These are phyloP conservation scores for Aspergillus puulaauensis DNA, from an alignment of 2,329 filamentous ascomycete genomes.

Conservation along the genomic window DNA sequence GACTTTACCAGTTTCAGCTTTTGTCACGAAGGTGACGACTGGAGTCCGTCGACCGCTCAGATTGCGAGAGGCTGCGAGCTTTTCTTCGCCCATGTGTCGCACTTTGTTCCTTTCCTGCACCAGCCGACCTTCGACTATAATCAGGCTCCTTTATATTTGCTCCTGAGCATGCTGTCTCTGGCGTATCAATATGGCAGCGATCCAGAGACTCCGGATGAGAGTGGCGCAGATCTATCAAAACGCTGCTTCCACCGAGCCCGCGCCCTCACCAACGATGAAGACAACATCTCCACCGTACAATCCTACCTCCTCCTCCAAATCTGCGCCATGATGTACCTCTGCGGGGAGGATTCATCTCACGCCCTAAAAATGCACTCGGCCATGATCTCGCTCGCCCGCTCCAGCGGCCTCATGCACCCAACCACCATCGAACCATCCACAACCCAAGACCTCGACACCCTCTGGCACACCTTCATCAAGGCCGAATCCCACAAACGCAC, in stretches of 20 bases:
- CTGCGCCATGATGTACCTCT: constrained; percentile 46
- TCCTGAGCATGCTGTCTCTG: constrained; percentile 40
- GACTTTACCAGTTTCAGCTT: background rate
- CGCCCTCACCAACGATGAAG: constrained; percentile 21
- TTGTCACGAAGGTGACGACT: constrained; percentile 18
- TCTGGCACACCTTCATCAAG: constrained; percentile 41
- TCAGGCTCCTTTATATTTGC: constrained; percentile 23
- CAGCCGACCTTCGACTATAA: constrained; percentile 35
- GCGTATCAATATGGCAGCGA: constrained; percentile 42
- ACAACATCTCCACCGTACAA: constrained; percentile 35
- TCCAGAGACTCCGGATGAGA: constrained; percentile 24
- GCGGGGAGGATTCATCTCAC: constrained; percentile 34
- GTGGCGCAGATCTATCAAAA: constrained; percentile 29
- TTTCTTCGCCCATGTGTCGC: constrained; percentile 38
- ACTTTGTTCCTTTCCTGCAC: constrained; percentile 42
- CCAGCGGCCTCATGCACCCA: constrained; percentile 38
- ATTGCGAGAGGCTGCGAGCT: constrained; percentile 32
- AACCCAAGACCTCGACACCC: constrained; percentile 35
- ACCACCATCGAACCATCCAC: constrained; percentile 12
- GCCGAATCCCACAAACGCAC: constrained; percentile 45
- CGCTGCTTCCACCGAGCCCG: constrained; percentile 37
- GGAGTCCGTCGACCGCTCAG: constrained; percentile 33
- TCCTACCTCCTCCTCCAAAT: constrained; percentile 43
- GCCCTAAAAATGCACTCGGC: constrained; percentile 42
- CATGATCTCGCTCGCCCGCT: constrained; percentile 41